Evolutionary conservation across 2,329 filamentous ascomycete species (phyloP).

Genomic region (Bipolaris gigantea): DNA sequence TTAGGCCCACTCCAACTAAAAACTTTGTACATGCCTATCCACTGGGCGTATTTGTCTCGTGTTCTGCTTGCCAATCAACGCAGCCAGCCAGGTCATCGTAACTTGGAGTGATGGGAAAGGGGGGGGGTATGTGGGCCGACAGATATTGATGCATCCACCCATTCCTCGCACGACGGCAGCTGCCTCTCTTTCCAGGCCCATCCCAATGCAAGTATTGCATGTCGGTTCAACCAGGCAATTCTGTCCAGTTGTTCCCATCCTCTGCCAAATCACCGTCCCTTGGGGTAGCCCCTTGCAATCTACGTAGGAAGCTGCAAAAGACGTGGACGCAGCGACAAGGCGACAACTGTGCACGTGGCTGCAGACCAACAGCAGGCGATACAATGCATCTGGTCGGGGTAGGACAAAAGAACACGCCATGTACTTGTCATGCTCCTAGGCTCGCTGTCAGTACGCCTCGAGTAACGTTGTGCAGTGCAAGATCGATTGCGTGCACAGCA

Average conservation of each 20-base stretch:
- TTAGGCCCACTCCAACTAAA: slow-evolving; percentile 25
- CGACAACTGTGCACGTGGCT: slow-evolving; percentile 19
- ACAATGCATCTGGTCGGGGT: background rate
- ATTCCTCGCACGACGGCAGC: slow-evolving; percentile 10
- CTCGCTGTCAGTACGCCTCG: slow-evolving; percentile 18
- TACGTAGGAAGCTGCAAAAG: slow-evolving; percentile 15
- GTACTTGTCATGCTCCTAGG: slow-evolving; percentile 7
- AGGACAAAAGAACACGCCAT: slow-evolving; percentile 1
- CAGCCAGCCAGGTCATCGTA: background rate
- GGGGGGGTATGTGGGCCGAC: too few species aligned
- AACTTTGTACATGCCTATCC: slow-evolving; percentile 15
- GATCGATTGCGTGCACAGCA: slow-evolving; percentile 13
- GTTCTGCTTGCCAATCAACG: background rate
- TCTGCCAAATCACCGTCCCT: too few species aligned
- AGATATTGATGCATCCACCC: background rate
- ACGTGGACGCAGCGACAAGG: slow-evolving; percentile 19
- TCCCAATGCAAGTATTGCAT: slow-evolving; percentile 7
- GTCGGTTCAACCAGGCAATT: background rate
- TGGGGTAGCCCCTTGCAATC: too few species aligned
- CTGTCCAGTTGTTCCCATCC: too few species aligned
- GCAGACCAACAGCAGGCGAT: slow-evolving; percentile 11
- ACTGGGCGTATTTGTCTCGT: slow-evolving; percentile 8
- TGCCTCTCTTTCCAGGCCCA: slow-evolving; percentile 12
- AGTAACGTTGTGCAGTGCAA: slow-evolving; percentile 14
- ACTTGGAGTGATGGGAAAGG: background rate